A percentile compares a stretch with the other conserved stretches of the same genome.
phyloP scores from a whole-genome alignment of 2,329 filamentous ascomycete genomes.

The Penicillium sp. region DNA sequence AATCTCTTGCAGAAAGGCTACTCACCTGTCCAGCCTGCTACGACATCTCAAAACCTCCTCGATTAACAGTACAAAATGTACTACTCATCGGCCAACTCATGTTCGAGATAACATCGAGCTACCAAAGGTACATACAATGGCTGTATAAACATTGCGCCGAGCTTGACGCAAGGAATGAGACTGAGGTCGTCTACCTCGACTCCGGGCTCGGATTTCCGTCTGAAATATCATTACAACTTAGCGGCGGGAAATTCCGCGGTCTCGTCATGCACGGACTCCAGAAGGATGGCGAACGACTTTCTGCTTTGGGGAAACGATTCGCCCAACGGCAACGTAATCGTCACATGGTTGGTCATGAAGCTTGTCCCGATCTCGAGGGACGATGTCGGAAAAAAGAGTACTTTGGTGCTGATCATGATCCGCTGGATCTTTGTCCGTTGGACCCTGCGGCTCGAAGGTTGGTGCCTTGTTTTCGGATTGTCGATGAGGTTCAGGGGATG shows the following conservation, averaged over 20 bases:
- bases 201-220: constrained; percentile 9
- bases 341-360: constrained; percentile 28
- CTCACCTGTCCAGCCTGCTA: constrained; percentile 28
- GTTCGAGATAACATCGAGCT: constrained; percentile 27
- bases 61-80: constrained; percentile 30
- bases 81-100: constrained; percentile 28
- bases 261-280: constrained; percentile 16
- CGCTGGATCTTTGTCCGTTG: constrained; percentile 28
- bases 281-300: constrained; percentile 19
- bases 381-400: constrained; percentile 25
- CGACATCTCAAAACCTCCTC: constrained; percentile 29
- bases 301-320: constrained; percentile 20
- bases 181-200: constrained; percentile 10
- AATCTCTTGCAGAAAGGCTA: constrained; percentile 19
- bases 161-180: constrained; percentile 6
- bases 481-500: constrained; percentile 28
- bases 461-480: constrained; percentile 30
- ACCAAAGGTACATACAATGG: constrained; percentile 29
- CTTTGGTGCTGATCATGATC: constrained; percentile 20
- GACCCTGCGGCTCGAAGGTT: constrained; percentile 21
- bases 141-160: constrained; percentile 20
- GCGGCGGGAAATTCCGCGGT: constrained; percentile 9
- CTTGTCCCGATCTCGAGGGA: constrained; percentile 25
- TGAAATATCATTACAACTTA: constrained; percentile 13
- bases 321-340: constrained; percentile 28